These are phyloP conservation scores for Verbascum thapsus DNA, from an alignment of 257 asterid species.

Conservation along the genomic window DNA sequence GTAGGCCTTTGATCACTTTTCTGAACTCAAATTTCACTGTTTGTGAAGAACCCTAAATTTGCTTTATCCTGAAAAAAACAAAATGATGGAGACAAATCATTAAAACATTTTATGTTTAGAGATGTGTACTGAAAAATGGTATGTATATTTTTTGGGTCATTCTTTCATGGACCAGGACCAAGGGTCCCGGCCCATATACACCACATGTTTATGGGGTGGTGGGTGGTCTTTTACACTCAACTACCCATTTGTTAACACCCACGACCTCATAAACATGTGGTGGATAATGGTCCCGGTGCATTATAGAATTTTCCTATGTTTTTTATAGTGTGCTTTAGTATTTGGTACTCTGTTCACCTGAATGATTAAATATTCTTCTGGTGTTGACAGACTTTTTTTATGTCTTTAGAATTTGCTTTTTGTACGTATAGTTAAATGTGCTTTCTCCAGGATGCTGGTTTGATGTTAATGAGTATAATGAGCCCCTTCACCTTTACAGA, in stretches of 20 bases:
- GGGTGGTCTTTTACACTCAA: no score
- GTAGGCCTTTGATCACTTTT: slow-evolving; percentile 18
- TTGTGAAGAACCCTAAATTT: slow-evolving; percentile 31
- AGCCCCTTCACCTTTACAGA: slow-evolving; percentile 32
- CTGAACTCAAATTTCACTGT: slow-evolving; percentile 22
- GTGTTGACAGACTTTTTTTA: slow-evolving; percentile 17
- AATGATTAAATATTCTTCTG: slow-evolving; percentile 42
- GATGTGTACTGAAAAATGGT: slow-evolving; percentile 29
- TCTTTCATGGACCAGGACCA: no score
- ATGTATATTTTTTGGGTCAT: no score
- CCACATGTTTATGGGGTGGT: no score
- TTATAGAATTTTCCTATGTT: no score
- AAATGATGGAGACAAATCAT: slow-evolving; percentile 46
- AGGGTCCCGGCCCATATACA: no score
- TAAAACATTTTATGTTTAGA: slow-evolving; percentile 34
- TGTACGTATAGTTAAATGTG: slow-evolving; percentile 20
- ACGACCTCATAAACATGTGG: no score
- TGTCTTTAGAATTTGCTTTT: slow-evolving; percentile 22
- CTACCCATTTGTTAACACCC: no score
- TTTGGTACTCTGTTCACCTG: slow-evolving; percentile 38
- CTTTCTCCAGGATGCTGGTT: slow-evolving; percentile 37
- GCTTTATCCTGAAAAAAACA: slow-evolving; percentile 37
- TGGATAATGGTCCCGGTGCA: no score
- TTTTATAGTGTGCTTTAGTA: no score
- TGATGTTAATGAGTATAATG: no score